A percentile compares a stretch with the other conserved stretches of the same genome.
phyloP scores from a whole-genome alignment of 805 yeast genomes.

The Cyberlindnera xylosilytica region DNA sequence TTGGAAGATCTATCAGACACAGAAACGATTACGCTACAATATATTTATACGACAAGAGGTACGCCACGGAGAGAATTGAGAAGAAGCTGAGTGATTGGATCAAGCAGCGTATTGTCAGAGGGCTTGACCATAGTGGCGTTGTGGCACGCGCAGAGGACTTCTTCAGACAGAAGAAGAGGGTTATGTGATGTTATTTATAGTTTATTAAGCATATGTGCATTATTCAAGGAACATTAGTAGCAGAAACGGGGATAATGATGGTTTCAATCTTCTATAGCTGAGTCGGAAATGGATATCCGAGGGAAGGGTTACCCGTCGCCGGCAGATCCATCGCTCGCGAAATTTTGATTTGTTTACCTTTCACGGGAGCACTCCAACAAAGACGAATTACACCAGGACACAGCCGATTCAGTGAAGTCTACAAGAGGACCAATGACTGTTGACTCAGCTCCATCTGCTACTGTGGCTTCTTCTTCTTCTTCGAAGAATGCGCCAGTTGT shows the following conservation, averaged over 20 bases:
- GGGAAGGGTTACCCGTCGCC: conserved; percentile 2
- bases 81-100: conserved; percentile 76
- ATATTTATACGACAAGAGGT: conserved; percentile 68
- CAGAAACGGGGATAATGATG: too few relatives aligned
- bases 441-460: too few relatives aligned
- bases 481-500: conserved; percentile 2
- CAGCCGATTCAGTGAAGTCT: too few relatives aligned
- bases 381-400: too few relatives aligned
- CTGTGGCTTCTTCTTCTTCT: too few relatives aligned
- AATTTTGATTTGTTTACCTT: conserved; percentile 7
- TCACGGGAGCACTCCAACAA: neutral
- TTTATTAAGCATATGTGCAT: neutral
- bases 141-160: conserved; percentile 23
- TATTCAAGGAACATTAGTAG: too few relatives aligned
- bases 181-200: neutral
- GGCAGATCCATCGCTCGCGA: neutral
- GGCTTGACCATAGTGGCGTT: conserved; percentile 17
- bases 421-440: too few relatives aligned
- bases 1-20: conserved; percentile 90
- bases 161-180: conserved; percentile 9
- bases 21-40: conserved; percentile 76
- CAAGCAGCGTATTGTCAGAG: conserved; percentile 34
- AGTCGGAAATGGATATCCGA: too few relatives aligned
- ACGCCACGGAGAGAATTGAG: conserved; percentile 41
- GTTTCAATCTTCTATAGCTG: too few relatives aligned